Evolutionary conservation across 2,329 filamentous ascomycete genomes (phyloP), one percentile per base, ranked within the genome.

Genomic region (Pochonia chlamydosporia): DNA sequence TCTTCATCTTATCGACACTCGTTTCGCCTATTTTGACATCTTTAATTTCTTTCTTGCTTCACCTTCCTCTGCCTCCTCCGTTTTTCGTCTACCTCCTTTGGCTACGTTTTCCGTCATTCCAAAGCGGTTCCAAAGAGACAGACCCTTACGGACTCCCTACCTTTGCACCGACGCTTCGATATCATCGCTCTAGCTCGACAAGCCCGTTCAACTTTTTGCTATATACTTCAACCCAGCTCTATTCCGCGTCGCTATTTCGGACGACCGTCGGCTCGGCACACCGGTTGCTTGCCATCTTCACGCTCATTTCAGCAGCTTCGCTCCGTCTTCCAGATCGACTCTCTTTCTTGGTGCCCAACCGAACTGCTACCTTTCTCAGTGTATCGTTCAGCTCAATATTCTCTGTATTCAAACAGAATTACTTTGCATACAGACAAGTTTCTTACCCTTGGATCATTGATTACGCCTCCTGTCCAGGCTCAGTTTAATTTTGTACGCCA

Each of bases 21-120:
- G 54, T 63, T 65, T 56, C 52, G 48, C 49, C 49, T 56, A 48
- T 62, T 62, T 57, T 55, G 59, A 59, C 61, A 62, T 63, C 56
- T 60, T 63, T 56, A 53, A 59, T 58, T 49, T 58, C 60, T 56
- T 54, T 56, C 51, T 58, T 61, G 59, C 54, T 57, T 56, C 52
- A 57, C 57, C 50, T 46, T 51, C 25, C 36, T 16, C 37, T 40
- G 43, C 46, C 31, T n/a, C 45, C 49, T 37, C 42, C 35, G 30
- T 39, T 46, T 44, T 16, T 40, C 21, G 26, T 20, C 16, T 26
- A 18, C 28, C n/a, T 14, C 16, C 33, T n/a, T 39, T 23, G 35
- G 35, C 28, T 44, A 16, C 18, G 18, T 37, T n/a, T 26, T 36
- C 26, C 26, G 16, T 37, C 26, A 18, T 16, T 33, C 23, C 24